Evolutionary conservation across 2,329 filamentous ascomycete species (phyloP), one percentile per base, ranked within the genome.

Genomic region (Botryotinia convoluta): DNA sequence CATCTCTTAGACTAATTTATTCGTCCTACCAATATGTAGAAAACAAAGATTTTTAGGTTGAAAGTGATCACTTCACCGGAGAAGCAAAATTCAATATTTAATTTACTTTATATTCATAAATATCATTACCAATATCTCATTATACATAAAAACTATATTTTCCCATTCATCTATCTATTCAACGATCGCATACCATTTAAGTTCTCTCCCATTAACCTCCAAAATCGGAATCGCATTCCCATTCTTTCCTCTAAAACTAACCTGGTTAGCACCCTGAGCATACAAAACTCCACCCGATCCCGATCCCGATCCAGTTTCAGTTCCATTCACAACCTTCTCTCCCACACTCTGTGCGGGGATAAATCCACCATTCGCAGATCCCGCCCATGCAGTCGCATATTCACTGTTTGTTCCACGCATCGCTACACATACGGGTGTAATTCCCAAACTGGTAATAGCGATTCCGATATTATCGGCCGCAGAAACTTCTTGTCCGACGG

Each of bases 381-480:
- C 68, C 8, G n/a, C 57, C 68, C 68, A 70, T 10, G 14, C 45
- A 29, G 64, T 54, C 51, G 64, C 35, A 29, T 68, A 68, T 39
- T 35, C 8, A 12, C 10, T 16, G 1, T 16, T 29, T 8, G 45
- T 51, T 14, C 39, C 64, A 26, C 54, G 71, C 26, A 77, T 44
- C 32, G 75, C 29, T 7, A 72, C 74, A n/a, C 77, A 78, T 8
- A 77, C 59, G 3, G 75, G 74, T 35, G 76, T 76, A 1, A 71
- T 68, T 22, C 77, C 75, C 18, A n/a, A 22, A 9, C 70, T 76
- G n/a, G 71, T 65, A 39, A 79, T 59, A 7, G 75, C 77, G 10
- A 79, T 51, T 0, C 77, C 77, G 18, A 79, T 44, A 20, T 72
- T 72, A 73, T 79, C 77, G 22, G 74, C 76, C 14, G 37, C 71